Evolutionary conservation across 331 rosid species (phyloP), one percentile per base, ranked within the genome.

Genomic region (Phaseolus coccineus): DNA sequence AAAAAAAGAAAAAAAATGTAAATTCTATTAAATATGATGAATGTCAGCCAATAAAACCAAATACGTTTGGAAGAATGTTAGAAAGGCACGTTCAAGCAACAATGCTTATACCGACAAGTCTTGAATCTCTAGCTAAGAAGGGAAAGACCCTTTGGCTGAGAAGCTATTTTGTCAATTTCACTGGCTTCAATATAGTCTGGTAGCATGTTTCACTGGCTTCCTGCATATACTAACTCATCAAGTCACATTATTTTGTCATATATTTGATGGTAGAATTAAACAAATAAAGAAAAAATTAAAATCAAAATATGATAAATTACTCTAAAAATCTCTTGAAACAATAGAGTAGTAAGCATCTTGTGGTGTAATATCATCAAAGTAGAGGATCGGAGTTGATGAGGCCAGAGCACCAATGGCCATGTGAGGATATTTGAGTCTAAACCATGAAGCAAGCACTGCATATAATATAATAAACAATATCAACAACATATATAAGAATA

Each of bases 371-470:
- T 47, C n/a, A 35, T 70, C 84, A 53, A 75, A 80, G 51, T 80
- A 87, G 40, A 90, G 93, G 28, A 90, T 82, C 48, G 93, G 96
- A 48, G 95, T 91, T 22, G 96, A 90, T 11, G 97, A 92, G 11
- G 97, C 94, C 53, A 92, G 72, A 13, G 97, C 91, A 42, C 93
- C 94, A n/a, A 80, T 74, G 1, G 82, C n/a, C 3, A 84, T 0
- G 63, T 80, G 87, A 6, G 87, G 85, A 66, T 84, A 84, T 84
- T 80, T 80, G 12, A 84, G 69, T 52, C 85, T 84, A 76, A 84
- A 84, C 87, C 87, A 80, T 76, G 85, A 16, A 55, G 87, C 82
- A 71, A 80, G 82, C 80, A 76, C 84, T 80, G n/a, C 80, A 83
- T 3, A 19, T 19, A 19, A 2, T 40, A 40, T 40, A 8, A 64